Conservation (phyloP, 1,284 basidiomycete genomes). For the Leccinum griseonigrum region DNA sequence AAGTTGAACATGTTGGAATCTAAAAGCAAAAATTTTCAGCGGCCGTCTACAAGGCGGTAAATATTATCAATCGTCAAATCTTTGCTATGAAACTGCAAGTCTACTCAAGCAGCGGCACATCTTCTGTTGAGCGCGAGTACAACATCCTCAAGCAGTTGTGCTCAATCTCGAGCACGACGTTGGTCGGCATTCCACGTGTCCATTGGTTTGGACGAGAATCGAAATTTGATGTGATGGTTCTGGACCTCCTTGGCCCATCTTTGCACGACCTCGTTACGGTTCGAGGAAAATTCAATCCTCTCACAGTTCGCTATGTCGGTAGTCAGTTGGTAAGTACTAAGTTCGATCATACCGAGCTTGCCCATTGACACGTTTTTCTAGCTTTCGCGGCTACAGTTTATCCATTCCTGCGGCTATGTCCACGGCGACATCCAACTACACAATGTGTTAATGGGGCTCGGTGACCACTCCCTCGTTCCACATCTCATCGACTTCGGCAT, state of each 20-base stretch:
- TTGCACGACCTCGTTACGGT: neutral
- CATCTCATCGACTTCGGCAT: neutral
- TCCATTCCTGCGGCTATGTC: neutral
- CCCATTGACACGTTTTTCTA: neutral
- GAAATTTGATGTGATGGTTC: neutral
- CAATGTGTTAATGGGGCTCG: neutral
- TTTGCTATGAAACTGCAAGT: neutral
- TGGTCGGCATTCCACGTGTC: neutral
- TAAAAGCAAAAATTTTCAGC: neutral
- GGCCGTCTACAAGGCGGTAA: neutral
- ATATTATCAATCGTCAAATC: neutral
- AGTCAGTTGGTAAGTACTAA: no score
- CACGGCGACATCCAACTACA: neutral
- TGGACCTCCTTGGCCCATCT: neutral
- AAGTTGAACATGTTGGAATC: no score
- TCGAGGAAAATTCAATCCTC: no score
- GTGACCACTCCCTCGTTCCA: neutral
- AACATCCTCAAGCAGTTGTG: neutral
- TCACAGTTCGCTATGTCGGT: no score
- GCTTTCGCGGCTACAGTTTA: neutral
- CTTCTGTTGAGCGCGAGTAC: neutral
- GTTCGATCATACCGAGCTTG: neutral
- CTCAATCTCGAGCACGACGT: no score
- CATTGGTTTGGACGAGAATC: neutral
- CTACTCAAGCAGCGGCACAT: neutral